Base-by-base conservation (phyloP, 2,329 filamentous ascomycete species). In the Epichloe uncinata region DNA sequence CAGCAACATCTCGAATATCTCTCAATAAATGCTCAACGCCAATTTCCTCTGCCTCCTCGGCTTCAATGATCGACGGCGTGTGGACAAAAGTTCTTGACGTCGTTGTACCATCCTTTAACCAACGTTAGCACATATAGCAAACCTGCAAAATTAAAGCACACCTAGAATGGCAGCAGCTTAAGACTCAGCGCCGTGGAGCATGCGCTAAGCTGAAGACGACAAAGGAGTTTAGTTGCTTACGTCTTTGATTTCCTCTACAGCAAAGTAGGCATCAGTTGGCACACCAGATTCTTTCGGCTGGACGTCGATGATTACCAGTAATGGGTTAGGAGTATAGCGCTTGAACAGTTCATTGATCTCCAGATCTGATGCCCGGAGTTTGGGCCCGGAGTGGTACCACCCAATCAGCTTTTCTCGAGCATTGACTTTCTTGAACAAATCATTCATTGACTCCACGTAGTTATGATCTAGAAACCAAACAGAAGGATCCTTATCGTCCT, bases 401-500 rank as follows among this genome's bases (percentile, higher is more conserved):
- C 93, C 93, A 77, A 98, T 94, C 67, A 98, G 79, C 81, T 97
- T 97, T 74, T 98, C 93, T 56, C 87, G 78, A 54, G 93, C 93
- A 73, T 98, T 98, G 77, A 98, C 90, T 74, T 97, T 97, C 77
- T 98, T 98, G 79, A 98, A 98, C 93, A 98, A 98, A 70, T 97
- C 93, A 73, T 93, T 95, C 93, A 98, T 98, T 60, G 85, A 87
- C 71, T 98, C 93, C 69, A 98, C 87, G 64, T 96, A 98, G 78
- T 97, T 97, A 78, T 98, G 93, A 68, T 98, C 93, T 57, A 98
- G 73, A 67, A 97, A 98, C 93, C 93, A 98, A 65, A 98, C 93
- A 36, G 91, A 94, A 3, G 91, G 91, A 66, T 98, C 90, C 72
- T 95, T 95, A 63, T 96, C 93, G 67, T 98, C 93, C 73, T 98